phyloP scores from a whole-genome alignment of 306 rosid genomes.

The Oxytropis ochrocephala region DNA sequence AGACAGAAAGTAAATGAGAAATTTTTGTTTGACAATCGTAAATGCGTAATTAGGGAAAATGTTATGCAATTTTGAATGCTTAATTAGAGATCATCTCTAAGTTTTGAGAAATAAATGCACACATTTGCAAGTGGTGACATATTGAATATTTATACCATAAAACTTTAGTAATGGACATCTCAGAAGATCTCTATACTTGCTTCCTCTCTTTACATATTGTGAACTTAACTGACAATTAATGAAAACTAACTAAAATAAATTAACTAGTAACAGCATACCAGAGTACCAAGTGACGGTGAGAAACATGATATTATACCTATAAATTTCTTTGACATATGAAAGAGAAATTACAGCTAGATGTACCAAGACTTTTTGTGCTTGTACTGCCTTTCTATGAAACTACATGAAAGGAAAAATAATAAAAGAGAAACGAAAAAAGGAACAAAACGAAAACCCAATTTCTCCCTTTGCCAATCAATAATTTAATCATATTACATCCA shows the following conservation, averaged over 20 bases:
- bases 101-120: no score
- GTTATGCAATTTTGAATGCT: neutral
- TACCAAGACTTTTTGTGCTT: slow-evolving; percentile 27
- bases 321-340: slow-evolving; percentile 23
- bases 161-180: no score
- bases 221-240: no score
- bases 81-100: no score
- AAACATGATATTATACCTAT: slow-evolving; percentile 25
- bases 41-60: neutral
- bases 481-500: slow-evolving; percentile 29
- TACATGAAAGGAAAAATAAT: neutral
- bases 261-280: neutral
- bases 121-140: no score
- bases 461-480: slow-evolving; percentile 19
- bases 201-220: no score
- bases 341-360: slow-evolving; percentile 30
- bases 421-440: neutral
- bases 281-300: neutral
- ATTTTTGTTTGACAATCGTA: no score
- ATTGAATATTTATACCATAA: no score
- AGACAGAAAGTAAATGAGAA: neutral
- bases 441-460: neutral
- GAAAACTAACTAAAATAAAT: neutral
- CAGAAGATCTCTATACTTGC: no score
- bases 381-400: slow-evolving; percentile 29